phyloP scores from a whole-genome alignment of 1,139 yeast genomes.

The Blastobotrys raffinosifermentans region DNA sequence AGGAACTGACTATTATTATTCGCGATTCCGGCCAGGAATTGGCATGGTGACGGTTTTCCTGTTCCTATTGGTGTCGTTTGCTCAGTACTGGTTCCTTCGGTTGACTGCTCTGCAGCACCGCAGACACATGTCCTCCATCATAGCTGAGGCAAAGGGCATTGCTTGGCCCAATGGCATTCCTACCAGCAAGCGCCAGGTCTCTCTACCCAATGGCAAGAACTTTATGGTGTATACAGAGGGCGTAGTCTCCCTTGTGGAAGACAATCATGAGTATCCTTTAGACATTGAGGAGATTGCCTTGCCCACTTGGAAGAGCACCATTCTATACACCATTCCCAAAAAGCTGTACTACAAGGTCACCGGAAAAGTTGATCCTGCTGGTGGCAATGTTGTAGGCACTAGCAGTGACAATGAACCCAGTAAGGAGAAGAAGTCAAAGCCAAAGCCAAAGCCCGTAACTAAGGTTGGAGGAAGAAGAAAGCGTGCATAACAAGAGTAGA shows the following conservation, averaged over 20 bases:
- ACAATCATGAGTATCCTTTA: constrained; percentile 36
- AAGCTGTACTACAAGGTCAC: constrained; percentile 15
- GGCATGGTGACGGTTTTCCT: constrained; percentile 47
- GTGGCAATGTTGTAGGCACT: constrained; percentile 6
- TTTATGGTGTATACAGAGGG: constrained; percentile 67
- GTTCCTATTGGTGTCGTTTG: constrained; percentile 44
- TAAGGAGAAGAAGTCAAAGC: constrained; percentile 12
- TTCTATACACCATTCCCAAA: constrained; percentile 40
- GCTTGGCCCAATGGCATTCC: constrained; percentile 46
- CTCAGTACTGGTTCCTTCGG: constrained; percentile 54
- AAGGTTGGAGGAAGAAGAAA: constrained; percentile 26
- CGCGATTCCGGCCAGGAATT: constrained; percentile 47
- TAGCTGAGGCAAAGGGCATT: constrained; percentile 29
- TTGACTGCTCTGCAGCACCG: constrained; percentile 57
- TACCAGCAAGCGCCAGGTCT: constrained; percentile 32
- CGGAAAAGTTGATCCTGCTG: constrained; percentile 13
- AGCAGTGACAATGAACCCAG: constrained; percentile 3
- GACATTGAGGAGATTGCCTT: constrained; percentile 33
- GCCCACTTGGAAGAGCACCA: constrained; percentile 52
- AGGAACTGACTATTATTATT: constrained; percentile 35
- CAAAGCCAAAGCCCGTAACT: constrained; percentile 22
- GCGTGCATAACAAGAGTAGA: too few relatives aligned
- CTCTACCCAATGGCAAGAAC: constrained; percentile 45
- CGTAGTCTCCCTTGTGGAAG: constrained; percentile 57
- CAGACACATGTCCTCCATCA: constrained; percentile 42